phyloP scores from a whole-genome alignment of 2,329 filamentous ascomycete genomes.

The Intubia oerlemansii region DNA sequence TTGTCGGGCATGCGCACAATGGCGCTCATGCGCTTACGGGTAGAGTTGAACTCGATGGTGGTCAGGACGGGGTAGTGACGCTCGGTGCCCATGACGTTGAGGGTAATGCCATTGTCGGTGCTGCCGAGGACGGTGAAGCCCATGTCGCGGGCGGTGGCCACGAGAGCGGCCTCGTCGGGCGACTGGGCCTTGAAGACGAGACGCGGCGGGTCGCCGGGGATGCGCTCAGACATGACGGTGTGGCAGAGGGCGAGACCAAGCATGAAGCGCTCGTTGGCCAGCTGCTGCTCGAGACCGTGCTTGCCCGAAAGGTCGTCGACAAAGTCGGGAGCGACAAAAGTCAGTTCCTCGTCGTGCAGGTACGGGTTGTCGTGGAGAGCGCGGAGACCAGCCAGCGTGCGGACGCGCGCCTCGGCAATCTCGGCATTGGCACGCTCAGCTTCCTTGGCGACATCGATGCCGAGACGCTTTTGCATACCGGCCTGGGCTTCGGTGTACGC shows the following conservation, averaged over 20 bases:
- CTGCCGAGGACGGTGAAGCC: conserved; percentile 82
- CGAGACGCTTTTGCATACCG: conserved; percentile 83
- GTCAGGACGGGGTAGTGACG: conserved; percentile 74
- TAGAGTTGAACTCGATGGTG: conserved; percentile 93
- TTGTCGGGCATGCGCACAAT: conserved; percentile 90
- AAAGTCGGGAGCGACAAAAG: conserved; percentile 81
- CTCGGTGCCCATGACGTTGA: conserved; percentile 78
- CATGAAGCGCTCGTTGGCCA: conserved; percentile 80
- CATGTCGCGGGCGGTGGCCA: conserved; percentile 83
- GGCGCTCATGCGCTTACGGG: conserved; percentile 90
- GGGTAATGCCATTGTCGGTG: conserved; percentile 55
- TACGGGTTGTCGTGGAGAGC: conserved; percentile 76
- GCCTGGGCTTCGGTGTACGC: conserved; percentile 94
- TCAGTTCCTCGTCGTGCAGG: conserved; percentile 70
- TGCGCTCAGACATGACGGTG: conserved; percentile 79
- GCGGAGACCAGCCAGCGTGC: conserved; percentile 52
- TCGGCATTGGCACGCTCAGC: conserved; percentile 48
- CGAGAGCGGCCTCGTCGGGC: conserved; percentile 85
- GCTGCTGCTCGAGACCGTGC: conserved; percentile 53
- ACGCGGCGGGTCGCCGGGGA: conserved; percentile 71
- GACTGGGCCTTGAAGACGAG: conserved; percentile 96
- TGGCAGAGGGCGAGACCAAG: conserved; percentile 87
- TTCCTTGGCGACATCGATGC: conserved; percentile 70
- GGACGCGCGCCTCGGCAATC: conserved; percentile 56
- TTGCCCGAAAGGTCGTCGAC: conserved; percentile 63